Evolutionary conservation across 176 grass and related monocot genomes (phyloP), one percentile per base, ranked within the genome.

Genomic region (Zoysia japonica): DNA sequence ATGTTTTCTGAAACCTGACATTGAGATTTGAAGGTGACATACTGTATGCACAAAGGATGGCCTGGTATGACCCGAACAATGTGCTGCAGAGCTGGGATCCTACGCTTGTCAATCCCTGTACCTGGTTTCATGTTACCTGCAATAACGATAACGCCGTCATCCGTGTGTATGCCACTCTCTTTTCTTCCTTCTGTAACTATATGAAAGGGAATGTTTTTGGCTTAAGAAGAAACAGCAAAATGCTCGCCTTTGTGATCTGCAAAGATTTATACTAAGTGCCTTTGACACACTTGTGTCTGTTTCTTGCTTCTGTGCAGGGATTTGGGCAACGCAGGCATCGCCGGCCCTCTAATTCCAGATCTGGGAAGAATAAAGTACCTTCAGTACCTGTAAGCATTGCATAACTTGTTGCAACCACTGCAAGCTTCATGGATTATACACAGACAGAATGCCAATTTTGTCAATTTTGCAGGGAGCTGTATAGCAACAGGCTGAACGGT

Each of bases 41-140:
- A 37, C 81, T 90, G 51, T 71, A 81, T 45, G 12, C 35, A 11
- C 85, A 87, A 61, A 84, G 72, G 77, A 0, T 8, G 7, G 72
- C 5, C 2, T 90, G 71, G 81, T n/a, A 53, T 37, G 89, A 90
- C 76, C 77, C 71, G 2, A 75, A 84, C 52, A 73, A 68, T 44
- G 81, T 81, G 45, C 44, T 87, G 20, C 2, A 73, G 67, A 90
- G 71, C 60, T 90, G 85, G 89, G 72, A 90, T 81, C 64, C 81
- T 5, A 87, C 77, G 35, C 77, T 90, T 51, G 75, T 42, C 3
- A 78, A 90, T 49, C 89, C 89, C 9, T 90, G 89, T 61, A 81
- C 38, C 4, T 90, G 77, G 81, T 73, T 87, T 8, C 85, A 90
- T 61, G 17, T 87, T 28, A 74, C 60, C 44, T 90, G 89, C 76